Conservation (phyloP, 2,329 filamentous ascomycete species). For the Trichoderma koningii region DNA sequence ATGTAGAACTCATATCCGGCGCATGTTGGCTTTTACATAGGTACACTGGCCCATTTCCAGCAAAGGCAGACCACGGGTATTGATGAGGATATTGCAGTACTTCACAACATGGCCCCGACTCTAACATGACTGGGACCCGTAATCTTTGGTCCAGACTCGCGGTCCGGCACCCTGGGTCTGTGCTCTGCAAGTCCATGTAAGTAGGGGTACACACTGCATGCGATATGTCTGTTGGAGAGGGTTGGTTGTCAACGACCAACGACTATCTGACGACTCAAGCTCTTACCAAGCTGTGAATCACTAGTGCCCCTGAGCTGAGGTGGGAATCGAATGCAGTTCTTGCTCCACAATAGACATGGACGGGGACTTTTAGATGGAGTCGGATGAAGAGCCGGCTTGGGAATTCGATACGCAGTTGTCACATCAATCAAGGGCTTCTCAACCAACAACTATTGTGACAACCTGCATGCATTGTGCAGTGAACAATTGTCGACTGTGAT, state of each 20-base stretch:
- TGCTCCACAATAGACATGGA: neutral
- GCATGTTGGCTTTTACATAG: neutral
- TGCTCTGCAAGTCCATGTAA: neutral
- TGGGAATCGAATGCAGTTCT: neutral
- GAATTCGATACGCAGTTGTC: neutral
- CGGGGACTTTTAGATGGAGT: neutral
- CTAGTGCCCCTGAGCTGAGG: too few species aligned
- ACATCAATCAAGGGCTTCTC: neutral
- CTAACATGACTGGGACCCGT: neutral
- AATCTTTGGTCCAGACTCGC: neutral
- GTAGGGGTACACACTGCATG: too few species aligned
- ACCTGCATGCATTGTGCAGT: neutral
- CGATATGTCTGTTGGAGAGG: neutral
- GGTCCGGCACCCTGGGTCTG: neutral
- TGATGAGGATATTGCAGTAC: neutral
- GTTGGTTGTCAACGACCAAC: neutral
- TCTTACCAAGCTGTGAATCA: neutral
- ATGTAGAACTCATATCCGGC: neutral
- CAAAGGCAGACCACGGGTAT: neutral
- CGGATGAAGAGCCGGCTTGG: too few species aligned
- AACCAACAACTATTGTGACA: neutral
- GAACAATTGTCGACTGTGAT: neutral
- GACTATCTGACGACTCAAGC: neutral
- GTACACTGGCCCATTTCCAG: neutral
- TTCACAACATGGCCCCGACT: slow-evolving; percentile 1